Percentiles rank a stretch among this genome's conserved stretches.
These are phyloP conservation scores for Eugenia klotzschiana DNA, from an alignment of 441 rosid genomes.

Conservation along the genomic window DNA sequence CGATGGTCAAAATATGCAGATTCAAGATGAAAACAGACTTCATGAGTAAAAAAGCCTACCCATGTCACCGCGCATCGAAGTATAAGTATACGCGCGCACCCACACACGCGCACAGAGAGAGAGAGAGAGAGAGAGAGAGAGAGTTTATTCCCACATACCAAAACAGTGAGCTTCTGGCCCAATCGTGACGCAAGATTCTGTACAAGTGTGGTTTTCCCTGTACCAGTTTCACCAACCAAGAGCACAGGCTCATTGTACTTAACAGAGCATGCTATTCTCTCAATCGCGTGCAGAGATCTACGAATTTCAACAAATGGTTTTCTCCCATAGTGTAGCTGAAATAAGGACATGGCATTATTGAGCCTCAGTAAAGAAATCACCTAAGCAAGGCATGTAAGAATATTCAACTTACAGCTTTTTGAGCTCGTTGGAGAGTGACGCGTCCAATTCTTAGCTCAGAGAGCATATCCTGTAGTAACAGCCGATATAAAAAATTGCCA, in stretches of 20 bases:
- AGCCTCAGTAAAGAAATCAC: conserved; percentile 7
- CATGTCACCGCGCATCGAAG: background rate
- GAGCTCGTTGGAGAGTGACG: conserved; percentile 41
- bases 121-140: background rate
- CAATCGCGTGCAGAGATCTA: conserved; percentile 65
- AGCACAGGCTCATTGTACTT: conserved; percentile 88
- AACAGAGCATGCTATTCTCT: conserved; percentile 75
- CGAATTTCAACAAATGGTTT: conserved; percentile 64
- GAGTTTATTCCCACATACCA: conserved; percentile 38
- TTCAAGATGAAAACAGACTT: background rate
- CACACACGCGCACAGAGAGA: background rate
- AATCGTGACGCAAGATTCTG: conserved; percentile 77
- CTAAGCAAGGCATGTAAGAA: background rate
- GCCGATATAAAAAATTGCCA: background rate
- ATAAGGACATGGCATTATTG: background rate
- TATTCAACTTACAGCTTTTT: conserved; percentile 32
- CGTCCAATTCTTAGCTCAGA: conserved; percentile 63
- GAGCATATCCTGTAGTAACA: conserved; percentile 37
- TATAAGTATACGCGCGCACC: too few relatives aligned
- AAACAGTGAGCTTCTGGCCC: conserved; percentile 80
- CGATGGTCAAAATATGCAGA: background rate
- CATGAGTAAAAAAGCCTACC: background rate
- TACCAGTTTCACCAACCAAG: conserved; percentile 99
- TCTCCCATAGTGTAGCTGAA: conserved; percentile 42
- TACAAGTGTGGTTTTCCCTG: conserved; percentile 96